These are phyloP conservation scores for Garcia nutans DNA, from an alignment of 345 rosid species.

Conservation along the genomic window DNA sequence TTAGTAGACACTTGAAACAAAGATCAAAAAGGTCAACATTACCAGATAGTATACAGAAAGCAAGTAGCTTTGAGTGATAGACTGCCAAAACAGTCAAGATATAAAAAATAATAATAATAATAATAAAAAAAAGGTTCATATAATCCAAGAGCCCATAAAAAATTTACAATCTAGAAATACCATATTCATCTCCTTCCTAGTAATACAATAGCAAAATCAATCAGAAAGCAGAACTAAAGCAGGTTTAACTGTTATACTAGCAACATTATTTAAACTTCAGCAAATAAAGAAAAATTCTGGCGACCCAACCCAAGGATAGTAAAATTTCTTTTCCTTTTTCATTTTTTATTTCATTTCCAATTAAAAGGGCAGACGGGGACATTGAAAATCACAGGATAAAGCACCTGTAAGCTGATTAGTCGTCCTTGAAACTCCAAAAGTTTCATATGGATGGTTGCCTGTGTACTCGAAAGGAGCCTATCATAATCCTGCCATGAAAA, in stretches of 20 bases:
- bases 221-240: not conserved
- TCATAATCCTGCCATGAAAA: slow-evolving; percentile 78
- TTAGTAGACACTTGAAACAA: not conserved
- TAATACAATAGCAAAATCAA: not conserved
- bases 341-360: not conserved
- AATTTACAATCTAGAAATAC: not conserved
- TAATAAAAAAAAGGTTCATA: not conserved
- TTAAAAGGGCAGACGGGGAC: not conserved
- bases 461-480: slow-evolving; percentile 57
- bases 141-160: not conserved
- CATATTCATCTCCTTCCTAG: not conserved
- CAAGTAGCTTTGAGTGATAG: not conserved
- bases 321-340: not conserved
- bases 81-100: not conserved
- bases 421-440: slow-evolving; percentile 71
- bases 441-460: slow-evolving; percentile 62
- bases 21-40: not conserved
- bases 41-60: no score
- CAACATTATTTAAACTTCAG: not conserved
- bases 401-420: slow-evolving; percentile 72
- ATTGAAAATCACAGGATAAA: not conserved
- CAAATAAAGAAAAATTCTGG: not conserved
- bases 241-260: not conserved
- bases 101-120: no score
- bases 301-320: not conserved